Conservation (phyloP, 352 stramenopile genomes). For the Albugo laibachii region DNA sequence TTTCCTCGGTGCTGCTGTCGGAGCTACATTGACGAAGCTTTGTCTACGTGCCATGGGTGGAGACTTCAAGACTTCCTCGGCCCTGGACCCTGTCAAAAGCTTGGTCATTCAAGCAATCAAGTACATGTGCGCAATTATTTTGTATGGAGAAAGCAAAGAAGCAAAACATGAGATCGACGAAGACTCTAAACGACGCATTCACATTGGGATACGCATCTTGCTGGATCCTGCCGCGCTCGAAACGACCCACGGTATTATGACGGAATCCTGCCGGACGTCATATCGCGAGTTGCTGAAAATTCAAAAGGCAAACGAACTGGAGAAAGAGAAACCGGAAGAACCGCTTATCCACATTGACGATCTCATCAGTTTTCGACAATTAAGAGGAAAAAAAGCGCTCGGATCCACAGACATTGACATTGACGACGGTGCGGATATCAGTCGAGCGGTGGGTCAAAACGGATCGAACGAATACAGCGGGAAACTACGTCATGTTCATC, state of each 20-base stretch:
- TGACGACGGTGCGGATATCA: slow-evolving; percentile 94
- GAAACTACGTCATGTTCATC: slow-evolving; percentile 94
- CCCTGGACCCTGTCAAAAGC: slow-evolving; percentile 31
- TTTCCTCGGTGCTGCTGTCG: slow-evolving; percentile 89
- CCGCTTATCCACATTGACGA: slow-evolving; percentile 79
- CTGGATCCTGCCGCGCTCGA: slow-evolving; percentile 77
- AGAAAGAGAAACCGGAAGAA: slow-evolving; percentile 33
- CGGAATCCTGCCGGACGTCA: slow-evolving; percentile 46
- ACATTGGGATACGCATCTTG: slow-evolving; percentile 88
- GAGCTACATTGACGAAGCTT: slow-evolving; percentile 92
- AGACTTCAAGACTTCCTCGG: slow-evolving; percentile 23
- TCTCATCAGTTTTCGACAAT: slow-evolving; percentile 95
- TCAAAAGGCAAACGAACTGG: slow-evolving; percentile 43
- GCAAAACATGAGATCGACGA: slow-evolving; percentile 79
- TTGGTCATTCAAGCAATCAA: slow-evolving; percentile 46
- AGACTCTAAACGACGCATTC: slow-evolving; percentile 90
- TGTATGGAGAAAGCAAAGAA: slow-evolving; percentile 49
- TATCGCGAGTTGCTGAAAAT: slow-evolving; percentile 58
- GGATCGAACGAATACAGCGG: slow-evolving; percentile 72
- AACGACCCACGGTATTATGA: slow-evolving; percentile 52
- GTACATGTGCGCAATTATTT: slow-evolving; percentile 55
- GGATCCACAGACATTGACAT: slow-evolving; percentile 93
- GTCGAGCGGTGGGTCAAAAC: slow-evolving; percentile 83
- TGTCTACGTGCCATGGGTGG: slow-evolving; percentile 71
- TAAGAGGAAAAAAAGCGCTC: slow-evolving; percentile 83